Evolutionary conservation across 352 stramenopile genomes (phyloP), one percentile per base, ranked within the genome.

Genomic region (Thraustochytrium sp.): DNA sequence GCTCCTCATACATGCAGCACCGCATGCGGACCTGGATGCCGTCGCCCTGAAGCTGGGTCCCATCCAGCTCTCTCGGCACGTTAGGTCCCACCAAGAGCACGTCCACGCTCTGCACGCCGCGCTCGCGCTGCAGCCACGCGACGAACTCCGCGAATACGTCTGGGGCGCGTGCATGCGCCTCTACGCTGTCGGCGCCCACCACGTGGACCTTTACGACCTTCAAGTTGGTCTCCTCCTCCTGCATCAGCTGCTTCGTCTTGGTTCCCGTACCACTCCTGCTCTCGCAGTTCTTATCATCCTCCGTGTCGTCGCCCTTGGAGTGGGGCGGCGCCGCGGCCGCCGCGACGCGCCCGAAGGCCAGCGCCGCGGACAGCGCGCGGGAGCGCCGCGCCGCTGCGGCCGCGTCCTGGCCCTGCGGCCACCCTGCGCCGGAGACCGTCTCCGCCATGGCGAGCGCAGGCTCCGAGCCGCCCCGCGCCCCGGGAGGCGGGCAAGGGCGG

Each of bases 111-210:
- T 75, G 29, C n/a, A 75, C 46, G 34, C 42, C 42, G 31, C 5
- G 42, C 16, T 54, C 16, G 9, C 29, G 29, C 23, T 1, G 0
- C 40, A 77, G 42, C 49, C 89, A 76, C 87, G 83, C 44, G 84
- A 89, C 9, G 85, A 84, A 2, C 87, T 87, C 23, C 84, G 89
- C 18, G 85, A 88, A 26, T 83, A 87, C 46, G 84, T 90, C 40
- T 88, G 89, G 40, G 83, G 86, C 44, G 42, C 85, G 59, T 84
- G 92, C n/a, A 72, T 92, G 37, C 85, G 88, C 46, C 88, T 89
- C 63, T 85, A 92, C 85, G 86, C 80, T 64, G 89, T 89, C 84
- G 77, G 89, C 3, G 84, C 92, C 29, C 88, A 89, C 68, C 85
- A 91, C 72, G 88, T 90, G 34, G 31, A 89, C 91, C 82, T 31